Percentiles rank a stretch among this genome's conserved stretches.
Evolutionary conservation across 2,329 filamentous ascomycete species (phyloP).

Genomic region (Metarhizium sp.): DNA sequence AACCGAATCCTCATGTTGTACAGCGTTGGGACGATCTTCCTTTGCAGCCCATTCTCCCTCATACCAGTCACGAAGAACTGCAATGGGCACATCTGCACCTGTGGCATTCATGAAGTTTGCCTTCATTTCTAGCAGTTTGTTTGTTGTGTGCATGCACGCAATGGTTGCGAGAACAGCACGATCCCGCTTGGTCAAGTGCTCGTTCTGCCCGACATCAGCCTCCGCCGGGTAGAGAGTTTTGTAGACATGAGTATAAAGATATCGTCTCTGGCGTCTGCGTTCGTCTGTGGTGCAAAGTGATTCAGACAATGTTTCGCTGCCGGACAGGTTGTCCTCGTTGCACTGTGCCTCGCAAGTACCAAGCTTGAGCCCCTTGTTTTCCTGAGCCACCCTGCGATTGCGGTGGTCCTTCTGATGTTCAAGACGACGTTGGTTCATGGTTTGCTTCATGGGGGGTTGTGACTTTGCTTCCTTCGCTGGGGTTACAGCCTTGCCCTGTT

Average conservation of each 20-base stretch:
- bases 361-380: neutral
- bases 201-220: constrained; percentile 13
- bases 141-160: constrained; percentile 21
- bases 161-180: constrained; percentile 25
- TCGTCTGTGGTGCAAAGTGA: constrained; percentile 11
- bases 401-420: neutral
- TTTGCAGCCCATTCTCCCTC: neutral
- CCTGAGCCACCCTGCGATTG: too few species aligned
- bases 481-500: neutral
- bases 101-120: constrained; percentile 34
- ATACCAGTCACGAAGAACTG: constrained; percentile 19
- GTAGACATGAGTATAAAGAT: constrained; percentile 23
- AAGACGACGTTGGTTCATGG: too few species aligned
- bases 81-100: constrained; percentile 28
- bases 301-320: constrained; percentile 18
- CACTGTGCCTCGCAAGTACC: neutral
- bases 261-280: constrained; percentile 14
- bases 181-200: constrained; percentile 19
- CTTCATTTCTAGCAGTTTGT: constrained; percentile 33
- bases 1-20: neutral
- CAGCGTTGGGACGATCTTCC: neutral
- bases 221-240: constrained; percentile 19
- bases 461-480: too few species aligned
- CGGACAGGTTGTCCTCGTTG: constrained; percentile 12
- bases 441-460: too few species aligned